Evolutionary conservation across 768 basidiomycete genomes (phyloP).

Genomic region (Boletus rubroflammeus): DNA sequence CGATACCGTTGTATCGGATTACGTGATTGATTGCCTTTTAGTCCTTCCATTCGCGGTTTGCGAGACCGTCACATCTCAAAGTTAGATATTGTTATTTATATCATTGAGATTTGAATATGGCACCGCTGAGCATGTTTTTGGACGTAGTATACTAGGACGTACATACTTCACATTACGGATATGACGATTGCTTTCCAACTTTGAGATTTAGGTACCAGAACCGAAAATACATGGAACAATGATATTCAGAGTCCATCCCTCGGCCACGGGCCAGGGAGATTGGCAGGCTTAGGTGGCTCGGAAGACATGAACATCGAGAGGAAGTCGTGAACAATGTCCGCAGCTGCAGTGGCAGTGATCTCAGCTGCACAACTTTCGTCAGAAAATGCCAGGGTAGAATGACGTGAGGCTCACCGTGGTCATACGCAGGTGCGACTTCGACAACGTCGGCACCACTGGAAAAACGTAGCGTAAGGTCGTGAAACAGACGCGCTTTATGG

Average conservation of each 20-base stretch:
- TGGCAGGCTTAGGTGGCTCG: constrained; percentile 21
- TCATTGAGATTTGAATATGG: background rate
- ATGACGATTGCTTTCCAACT: background rate
- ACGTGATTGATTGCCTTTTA: background rate
- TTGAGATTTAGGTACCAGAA: background rate
- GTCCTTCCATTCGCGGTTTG: background rate
- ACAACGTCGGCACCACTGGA: constrained; percentile 23
- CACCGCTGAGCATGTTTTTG: constrained; percentile 30
- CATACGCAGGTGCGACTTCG: constrained; percentile 28
- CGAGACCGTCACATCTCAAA: background rate
- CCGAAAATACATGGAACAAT: background rate
- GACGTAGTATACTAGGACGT: constrained; percentile 37
- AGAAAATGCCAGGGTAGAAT: background rate
- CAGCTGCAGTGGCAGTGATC: constrained; percentile 42
- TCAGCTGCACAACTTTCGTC: constrained; percentile 25
- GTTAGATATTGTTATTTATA: background rate
- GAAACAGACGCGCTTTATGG: background rate
- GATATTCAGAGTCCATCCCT: constrained; percentile 22
- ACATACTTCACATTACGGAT: background rate
- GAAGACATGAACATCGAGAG: constrained; percentile 36
- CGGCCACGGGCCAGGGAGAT: constrained; percentile 4
- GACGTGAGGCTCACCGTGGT: constrained; percentile 17
- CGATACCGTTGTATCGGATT: constrained; percentile 27
- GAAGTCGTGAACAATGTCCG: constrained; percentile 46
- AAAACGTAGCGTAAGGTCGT: background rate